A percentile compares a stretch with the other conserved stretches of the same genome.
Evolutionary conservation across 139 green algal species (phyloP).

Genomic region (Klebsormidium nitens): DNA sequence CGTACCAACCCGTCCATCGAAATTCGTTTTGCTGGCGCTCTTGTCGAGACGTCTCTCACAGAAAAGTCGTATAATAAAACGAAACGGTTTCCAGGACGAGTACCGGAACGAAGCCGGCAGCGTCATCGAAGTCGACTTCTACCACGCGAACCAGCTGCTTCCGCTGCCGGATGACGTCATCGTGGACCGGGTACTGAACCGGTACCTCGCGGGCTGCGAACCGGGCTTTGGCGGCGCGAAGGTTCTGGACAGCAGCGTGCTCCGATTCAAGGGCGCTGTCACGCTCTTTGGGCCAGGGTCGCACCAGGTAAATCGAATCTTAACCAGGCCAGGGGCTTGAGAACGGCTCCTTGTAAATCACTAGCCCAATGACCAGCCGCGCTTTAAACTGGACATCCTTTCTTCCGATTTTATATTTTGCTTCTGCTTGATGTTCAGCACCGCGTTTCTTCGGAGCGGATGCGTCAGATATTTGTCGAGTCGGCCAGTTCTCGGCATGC

Average conservation of each 20-base stretch:
- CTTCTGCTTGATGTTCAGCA: not conserved
- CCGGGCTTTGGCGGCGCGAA: not conserved
- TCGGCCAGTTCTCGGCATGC: too few species aligned
- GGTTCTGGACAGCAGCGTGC: constrained; percentile 34
- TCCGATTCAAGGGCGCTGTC: constrained; percentile 29
- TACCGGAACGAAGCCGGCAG: constrained; percentile 19
- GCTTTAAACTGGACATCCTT: too few species aligned
- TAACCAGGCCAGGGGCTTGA: not conserved
- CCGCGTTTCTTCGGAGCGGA: too few species aligned
- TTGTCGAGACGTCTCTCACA: not conserved
- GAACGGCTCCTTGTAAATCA: not conserved
- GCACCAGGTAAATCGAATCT: constrained; percentile 17
- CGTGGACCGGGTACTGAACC: constrained; percentile 9
- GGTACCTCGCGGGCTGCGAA: constrained; percentile 25
- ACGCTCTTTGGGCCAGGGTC: constrained; percentile 30
- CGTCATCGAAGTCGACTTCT: constrained; percentile 41
- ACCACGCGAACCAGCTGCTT: constrained; percentile 28
- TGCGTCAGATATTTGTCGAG: too few species aligned
- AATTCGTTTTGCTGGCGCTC: too few species aligned
- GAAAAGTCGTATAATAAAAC: not conserved
- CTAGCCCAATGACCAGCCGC: not conserved
- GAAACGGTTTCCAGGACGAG: constrained; percentile 30
- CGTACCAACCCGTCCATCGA: too few species aligned
- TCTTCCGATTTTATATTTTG: too few species aligned
- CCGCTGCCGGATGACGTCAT: constrained; percentile 24